Percentiles rank a stretch among this genome's conserved stretches.
phyloP scores from a whole-genome alignment of 129 eudicot genomes.

The Chrysanthemum makinoi region DNA sequence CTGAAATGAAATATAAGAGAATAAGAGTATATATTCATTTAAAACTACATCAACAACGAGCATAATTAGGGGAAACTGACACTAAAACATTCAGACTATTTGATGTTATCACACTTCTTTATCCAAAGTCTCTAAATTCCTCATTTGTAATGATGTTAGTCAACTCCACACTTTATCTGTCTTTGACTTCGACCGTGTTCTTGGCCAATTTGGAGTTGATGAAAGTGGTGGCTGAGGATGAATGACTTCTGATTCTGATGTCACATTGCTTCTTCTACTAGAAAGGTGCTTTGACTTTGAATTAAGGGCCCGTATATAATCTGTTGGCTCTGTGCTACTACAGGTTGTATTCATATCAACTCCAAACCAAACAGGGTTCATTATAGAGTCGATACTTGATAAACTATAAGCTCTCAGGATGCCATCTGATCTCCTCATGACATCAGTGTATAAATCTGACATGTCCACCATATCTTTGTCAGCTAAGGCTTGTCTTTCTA shows the following conservation, averaged over 20 bases:
- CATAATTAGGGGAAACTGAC: no score
- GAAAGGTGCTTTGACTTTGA: constrained; percentile 73
- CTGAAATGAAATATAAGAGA: no score
- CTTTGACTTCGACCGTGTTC: constrained; percentile 92
- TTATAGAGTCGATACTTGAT: constrained; percentile 93
- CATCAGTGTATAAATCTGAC: constrained; percentile 87
- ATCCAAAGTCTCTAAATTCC: no score
- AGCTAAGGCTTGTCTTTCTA: constrained; percentile 43
- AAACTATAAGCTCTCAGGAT: constrained; percentile 92
- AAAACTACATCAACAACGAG: no score
- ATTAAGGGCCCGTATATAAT: constrained; percentile 82
- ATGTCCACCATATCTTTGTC: constrained; percentile 63
- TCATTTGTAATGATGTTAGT: constrained; percentile 39
- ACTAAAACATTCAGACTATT: no score
- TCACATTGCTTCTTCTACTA: constrained; percentile 62
- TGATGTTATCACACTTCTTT: no score
- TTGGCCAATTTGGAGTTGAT: constrained; percentile 86
- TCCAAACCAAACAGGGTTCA: constrained; percentile 78
- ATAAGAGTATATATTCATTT: no score
- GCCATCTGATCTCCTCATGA: constrained; percentile 86
- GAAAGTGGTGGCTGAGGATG: constrained; percentile 75
- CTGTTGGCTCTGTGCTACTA: constrained; percentile 94
- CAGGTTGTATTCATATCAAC: constrained; percentile 70
- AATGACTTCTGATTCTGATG: constrained; percentile 87
- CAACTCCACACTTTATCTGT: constrained; percentile 86